phyloP scores from a whole-genome alignment of 108 stramenopile genomes.

The Skeletonema potamos region DNA sequence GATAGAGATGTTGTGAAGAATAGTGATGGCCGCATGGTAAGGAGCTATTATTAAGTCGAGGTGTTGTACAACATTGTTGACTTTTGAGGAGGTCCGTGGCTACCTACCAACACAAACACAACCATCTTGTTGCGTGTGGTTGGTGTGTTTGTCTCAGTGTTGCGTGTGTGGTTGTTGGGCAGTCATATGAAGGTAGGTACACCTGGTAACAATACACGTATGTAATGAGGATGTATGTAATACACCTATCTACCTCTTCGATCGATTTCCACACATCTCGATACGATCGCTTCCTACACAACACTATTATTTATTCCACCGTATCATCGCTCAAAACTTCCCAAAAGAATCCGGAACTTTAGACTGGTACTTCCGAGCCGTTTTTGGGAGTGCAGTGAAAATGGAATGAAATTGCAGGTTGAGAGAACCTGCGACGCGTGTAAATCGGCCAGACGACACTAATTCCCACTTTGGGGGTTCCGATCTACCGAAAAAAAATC shows the following conservation, averaged over 20 bases:
- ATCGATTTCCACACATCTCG: neutral
- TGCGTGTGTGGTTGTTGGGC: too few species aligned
- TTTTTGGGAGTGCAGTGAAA: neutral
- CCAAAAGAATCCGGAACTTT: neutral
- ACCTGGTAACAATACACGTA: too few species aligned
- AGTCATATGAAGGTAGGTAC: too few species aligned
- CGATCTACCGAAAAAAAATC: neutral
- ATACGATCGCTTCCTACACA: neutral
- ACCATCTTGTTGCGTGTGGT: too few species aligned
- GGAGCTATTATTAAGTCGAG: neutral
- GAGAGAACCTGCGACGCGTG: neutral
- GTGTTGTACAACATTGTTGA: too few species aligned
- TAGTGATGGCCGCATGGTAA: constrained; percentile 20
- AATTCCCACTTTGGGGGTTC: too few species aligned
- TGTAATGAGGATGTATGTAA: too few species aligned
- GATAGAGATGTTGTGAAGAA: constrained; percentile 26
- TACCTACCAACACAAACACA: too few species aligned
- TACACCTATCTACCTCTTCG: too few species aligned
- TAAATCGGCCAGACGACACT: too few species aligned
- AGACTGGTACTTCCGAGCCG: neutral
- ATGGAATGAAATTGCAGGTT: neutral
- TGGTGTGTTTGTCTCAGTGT: too few species aligned
- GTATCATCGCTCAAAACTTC: neutral
- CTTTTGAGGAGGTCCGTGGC: too few species aligned
- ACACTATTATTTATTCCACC: neutral